Base-by-base conservation (phyloP, 2,329 filamentous ascomycete genomes). In the Myriosclerotinia scirpicola region DNA sequence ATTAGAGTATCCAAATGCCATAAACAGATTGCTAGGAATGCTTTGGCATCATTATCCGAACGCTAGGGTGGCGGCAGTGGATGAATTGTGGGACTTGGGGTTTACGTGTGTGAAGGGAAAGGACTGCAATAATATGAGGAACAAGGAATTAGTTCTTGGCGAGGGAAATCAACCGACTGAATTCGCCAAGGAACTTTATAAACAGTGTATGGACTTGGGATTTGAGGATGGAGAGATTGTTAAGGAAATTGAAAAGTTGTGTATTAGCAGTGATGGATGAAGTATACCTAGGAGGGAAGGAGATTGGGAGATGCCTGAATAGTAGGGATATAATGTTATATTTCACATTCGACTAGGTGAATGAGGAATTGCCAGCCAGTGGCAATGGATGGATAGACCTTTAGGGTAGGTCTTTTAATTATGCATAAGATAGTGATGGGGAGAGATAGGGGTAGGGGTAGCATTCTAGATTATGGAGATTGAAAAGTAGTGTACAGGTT, bases 11-110 rank as follows among this genome's bases (percentile, higher is more conserved):
- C 58, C 58, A 2, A 34, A 50, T 8, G 34, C 58, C 3, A 50
- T 60, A 5, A 15, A 50, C 3, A 38, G 36, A 22, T 50, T 60
- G 30, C 5, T 50, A 12, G 20, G 12, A 1, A 17, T 60, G 44
- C n/a, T 60, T 2, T 36, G n/a, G 15, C 58, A 60, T 50, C 34
- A 38, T 14, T 60, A 50, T 8, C 58, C 58, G 1, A 44, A 20
- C 4, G 34, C 38, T 4, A 50, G 58, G 15, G 44, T 50, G n/a
- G 58, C 58, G 2, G 58, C 46, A 1, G 44, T 60, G 8, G 58
- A 60, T 50, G 58, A 60, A 26, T 22, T 60, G 5, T 60, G 44
- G 44, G 44, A 50, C 17, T 22, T 60, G n/a, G 58, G 58, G 14
- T 9, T 38, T 50, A 34, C 15, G 30, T 36, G 30, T 9, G 44